These are phyloP conservation scores for Centaurea solstitialis DNA, from an alignment of 129 eudicot species.

Conservation along the genomic window DNA sequence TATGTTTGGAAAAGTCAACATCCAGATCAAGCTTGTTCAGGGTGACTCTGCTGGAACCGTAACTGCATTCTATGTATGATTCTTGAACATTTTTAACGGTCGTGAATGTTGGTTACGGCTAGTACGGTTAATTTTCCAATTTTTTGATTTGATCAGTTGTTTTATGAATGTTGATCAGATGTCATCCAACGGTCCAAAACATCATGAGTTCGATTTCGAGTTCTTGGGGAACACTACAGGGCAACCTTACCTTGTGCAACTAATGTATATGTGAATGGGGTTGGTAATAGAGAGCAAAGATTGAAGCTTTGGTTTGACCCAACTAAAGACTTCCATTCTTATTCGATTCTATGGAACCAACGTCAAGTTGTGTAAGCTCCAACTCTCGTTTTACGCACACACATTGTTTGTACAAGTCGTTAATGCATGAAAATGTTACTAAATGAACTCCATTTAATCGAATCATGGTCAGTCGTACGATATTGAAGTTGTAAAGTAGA, in stretches of 20 bases:
- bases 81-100: no score
- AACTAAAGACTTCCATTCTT: slow-evolving; percentile 79
- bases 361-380: slow-evolving; percentile 92
- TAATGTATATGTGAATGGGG: slow-evolving; percentile 90
- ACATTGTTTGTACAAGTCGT: no score
- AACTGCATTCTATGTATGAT: slow-evolving; percentile 82
- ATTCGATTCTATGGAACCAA: slow-evolving; percentile 82
- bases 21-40: slow-evolving; percentile 83
- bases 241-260: slow-evolving; percentile 92
- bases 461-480: no score
- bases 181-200: slow-evolving; percentile 92
- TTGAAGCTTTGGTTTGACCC: slow-evolving; percentile 96
- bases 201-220: slow-evolving; percentile 94
- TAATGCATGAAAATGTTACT: not conserved
- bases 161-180: slow-evolving; percentile 39
- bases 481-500: no score
- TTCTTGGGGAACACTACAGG: slow-evolving; percentile 87
- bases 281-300: slow-evolving; percentile 90
- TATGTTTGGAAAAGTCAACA: slow-evolving; percentile 87
- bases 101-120: no score
- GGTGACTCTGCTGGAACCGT: slow-evolving; percentile 99
- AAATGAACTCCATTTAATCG: no score
- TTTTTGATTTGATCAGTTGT: no score
- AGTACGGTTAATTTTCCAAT: no score
- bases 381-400: no score